These are phyloP conservation scores for Trichophyton equinum DNA, from an alignment of 2,329 filamentous ascomycete species.

Conservation along the genomic window DNA sequence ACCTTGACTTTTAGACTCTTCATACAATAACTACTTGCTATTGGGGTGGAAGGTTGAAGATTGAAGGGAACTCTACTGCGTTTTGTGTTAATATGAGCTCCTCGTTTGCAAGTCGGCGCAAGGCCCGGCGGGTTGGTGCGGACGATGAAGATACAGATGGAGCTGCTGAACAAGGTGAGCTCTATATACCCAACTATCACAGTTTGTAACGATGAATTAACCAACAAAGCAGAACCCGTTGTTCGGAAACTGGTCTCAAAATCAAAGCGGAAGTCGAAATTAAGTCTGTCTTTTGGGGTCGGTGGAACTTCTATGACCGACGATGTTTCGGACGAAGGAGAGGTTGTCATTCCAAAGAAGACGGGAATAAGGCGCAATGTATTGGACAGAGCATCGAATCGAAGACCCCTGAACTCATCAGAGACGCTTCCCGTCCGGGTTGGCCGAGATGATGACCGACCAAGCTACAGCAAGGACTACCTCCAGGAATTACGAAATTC, in stretches of 20 bases:
- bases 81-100: not conserved
- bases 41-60: not conserved
- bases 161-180: slow-evolving; percentile 4
- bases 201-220: not conserved
- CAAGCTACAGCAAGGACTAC: slow-evolving; percentile 75
- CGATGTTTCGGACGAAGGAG: slow-evolving; percentile 41
- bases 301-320: slow-evolving; percentile 20
- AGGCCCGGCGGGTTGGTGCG: slow-evolving; percentile 7
- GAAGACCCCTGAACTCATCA: slow-evolving; percentile 41
- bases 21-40: not conserved
- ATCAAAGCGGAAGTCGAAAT: slow-evolving; percentile 7
- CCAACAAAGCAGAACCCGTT: not conserved
- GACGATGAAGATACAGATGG: not conserved
- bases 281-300: slow-evolving; percentile 7
- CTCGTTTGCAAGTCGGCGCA: slow-evolving; percentile 5
- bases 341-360: slow-evolving; percentile 51
- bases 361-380: slow-evolving; percentile 50
- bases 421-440: slow-evolving; percentile 47
- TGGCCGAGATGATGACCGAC: slow-evolving; percentile 54
- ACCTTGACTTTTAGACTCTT: not conserved
- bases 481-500: slow-evolving; percentile 74
- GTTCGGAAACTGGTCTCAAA: slow-evolving; percentile 5
- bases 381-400: slow-evolving; percentile 52
- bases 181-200: not conserved
- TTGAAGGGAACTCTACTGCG: not conserved